Percentiles rank a stretch among this genome's conserved stretches.
phyloP scores from a whole-genome alignment of 192 early-diverging fungal genomes.

The Polychytrium aggregatum region DNA sequence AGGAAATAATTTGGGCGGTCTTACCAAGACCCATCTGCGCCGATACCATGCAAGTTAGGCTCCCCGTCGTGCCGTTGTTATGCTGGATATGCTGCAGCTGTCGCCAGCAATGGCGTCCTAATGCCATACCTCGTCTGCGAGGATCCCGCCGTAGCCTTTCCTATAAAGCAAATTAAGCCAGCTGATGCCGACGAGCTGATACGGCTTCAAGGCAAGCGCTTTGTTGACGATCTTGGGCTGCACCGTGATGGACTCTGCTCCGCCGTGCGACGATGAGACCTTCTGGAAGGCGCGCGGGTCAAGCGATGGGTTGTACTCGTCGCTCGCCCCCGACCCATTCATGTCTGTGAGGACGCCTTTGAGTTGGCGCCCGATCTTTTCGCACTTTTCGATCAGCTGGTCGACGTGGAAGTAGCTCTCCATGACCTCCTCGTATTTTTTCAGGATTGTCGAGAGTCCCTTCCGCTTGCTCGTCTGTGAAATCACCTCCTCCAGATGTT shows the following conservation, averaged over 20 bases:
- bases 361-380: constrained; percentile 41
- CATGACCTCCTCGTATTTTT: constrained; percentile 39
- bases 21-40: constrained; percentile 89
- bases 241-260: constrained; percentile 31
- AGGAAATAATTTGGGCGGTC: constrained; percentile 82
- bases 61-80: too few species aligned
- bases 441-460: constrained; percentile 26
- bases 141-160: constrained; percentile 64
- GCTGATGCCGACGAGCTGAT: constrained; percentile 79
- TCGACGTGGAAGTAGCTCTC: constrained; percentile 57
- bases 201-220: constrained; percentile 58
- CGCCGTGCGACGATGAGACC: too few species aligned
- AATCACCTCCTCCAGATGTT: constrained; percentile 43
- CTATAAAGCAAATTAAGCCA: constrained; percentile 71
- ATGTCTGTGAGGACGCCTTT: constrained; percentile 28
- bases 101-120: too few species aligned
- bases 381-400: constrained; percentile 41
- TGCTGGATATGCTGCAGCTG: too few species aligned
- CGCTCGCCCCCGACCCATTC: too few species aligned
- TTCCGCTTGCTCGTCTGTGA: constrained; percentile 38
- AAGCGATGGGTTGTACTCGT: too few species aligned
- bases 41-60: too few species aligned
- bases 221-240: constrained; percentile 53
- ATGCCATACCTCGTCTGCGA: constrained; percentile 35
- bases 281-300: too few species aligned